A percentile compares a stretch with the other conserved stretches of the same genome.
phyloP scores from a whole-genome alignment of 106 monocot species.

The Chionographis japonica region DNA sequence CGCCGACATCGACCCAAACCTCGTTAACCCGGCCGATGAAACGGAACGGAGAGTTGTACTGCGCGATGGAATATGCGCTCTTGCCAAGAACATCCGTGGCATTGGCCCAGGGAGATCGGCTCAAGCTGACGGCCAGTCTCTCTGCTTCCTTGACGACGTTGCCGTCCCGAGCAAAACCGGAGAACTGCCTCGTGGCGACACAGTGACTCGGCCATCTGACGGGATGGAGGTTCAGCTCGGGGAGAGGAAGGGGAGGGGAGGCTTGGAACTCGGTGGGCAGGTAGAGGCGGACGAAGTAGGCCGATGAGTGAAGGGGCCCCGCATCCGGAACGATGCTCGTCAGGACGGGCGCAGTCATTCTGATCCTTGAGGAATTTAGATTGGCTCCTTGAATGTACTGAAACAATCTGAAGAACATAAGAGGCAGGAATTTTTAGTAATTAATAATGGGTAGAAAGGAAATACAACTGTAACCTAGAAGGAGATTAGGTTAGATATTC shows the following conservation, averaged over 20 bases:
- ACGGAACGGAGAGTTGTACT: slow-evolving; percentile 69
- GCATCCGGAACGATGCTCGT: slow-evolving; percentile 79
- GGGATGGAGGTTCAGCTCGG: slow-evolving; percentile 61
- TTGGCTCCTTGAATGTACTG: slow-evolving; percentile 87
- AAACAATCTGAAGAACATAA: slow-evolving; percentile 50
- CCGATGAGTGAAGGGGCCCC: slow-evolving; percentile 78
- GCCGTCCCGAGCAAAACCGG: slow-evolving; percentile 67
- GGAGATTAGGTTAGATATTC: background rate
- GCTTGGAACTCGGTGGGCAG: slow-evolving; percentile 61
- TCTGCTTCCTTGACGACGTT: slow-evolving; percentile 72
- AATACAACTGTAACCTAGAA: background rate
- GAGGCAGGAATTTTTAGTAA: background rate
- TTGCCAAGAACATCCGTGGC: slow-evolving; percentile 29
- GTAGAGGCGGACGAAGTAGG: slow-evolving; percentile 56
- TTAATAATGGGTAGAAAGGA: background rate
- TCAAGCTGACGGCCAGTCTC: slow-evolving; percentile 61
- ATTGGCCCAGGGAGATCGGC: slow-evolving; percentile 57
- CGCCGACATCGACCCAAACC: slow-evolving; percentile 67
- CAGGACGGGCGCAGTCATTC: slow-evolving; percentile 71
- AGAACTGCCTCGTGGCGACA: slow-evolving; percentile 67
- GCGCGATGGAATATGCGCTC: slow-evolving; percentile 73
- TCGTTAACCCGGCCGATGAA: slow-evolving; percentile 66
- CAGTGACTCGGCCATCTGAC: slow-evolving; percentile 53
- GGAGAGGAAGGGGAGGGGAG: slow-evolving; percentile 70
- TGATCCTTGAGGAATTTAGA: slow-evolving; percentile 60